Conservation (phyloP, 768 basidiomycete species). For the Pleurotus tuber-regium region DNA sequence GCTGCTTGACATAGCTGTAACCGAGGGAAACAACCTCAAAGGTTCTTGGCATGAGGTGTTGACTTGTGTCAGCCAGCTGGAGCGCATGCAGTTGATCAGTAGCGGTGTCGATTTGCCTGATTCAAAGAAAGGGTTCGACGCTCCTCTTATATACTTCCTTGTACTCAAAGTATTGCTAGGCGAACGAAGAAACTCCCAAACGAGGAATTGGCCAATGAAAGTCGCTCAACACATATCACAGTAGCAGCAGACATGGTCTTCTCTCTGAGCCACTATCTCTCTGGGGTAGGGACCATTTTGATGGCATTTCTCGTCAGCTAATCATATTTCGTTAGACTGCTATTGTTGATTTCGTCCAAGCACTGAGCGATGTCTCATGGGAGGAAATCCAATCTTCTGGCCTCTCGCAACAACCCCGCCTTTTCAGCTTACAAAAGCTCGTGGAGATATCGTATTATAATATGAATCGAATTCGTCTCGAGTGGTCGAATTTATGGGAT, state of each 20-base stretch:
- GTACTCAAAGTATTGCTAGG: constrained; percentile 23
- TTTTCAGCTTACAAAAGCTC: constrained; percentile 96
- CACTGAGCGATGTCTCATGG: constrained; percentile 96
- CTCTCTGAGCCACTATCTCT: constrained; percentile 90
- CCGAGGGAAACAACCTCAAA: constrained; percentile 96
- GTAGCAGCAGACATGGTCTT: constrained; percentile 99
- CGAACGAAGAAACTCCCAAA: constrained; percentile 66
- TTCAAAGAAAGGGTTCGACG: constrained; percentile 71
- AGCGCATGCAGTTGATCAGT: constrained; percentile 97
- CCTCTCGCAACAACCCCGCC: constrained; percentile 86
- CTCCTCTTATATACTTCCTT: neutral
- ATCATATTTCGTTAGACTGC: constrained; percentile 63
- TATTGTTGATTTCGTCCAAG: constrained; percentile 96
- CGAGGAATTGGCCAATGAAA: constrained; percentile 95
- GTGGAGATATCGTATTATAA: constrained; percentile 99
- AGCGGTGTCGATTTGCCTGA: constrained; percentile 86
- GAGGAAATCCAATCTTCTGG: constrained; percentile 99
- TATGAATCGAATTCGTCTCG: constrained; percentile 95
- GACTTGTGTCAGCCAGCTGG: constrained; percentile 96
- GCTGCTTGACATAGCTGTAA: constrained; percentile 89
- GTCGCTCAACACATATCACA: constrained; percentile 95
- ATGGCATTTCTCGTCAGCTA: neutral
- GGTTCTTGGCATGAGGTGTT: constrained; percentile 96
- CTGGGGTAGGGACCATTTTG: constrained; percentile 66
- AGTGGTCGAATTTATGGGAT: constrained; percentile 98